Evolutionary conservation across 1,284 basidiomycete species (phyloP), one percentile per base, ranked within the genome.

Genomic region (Phylloboletellus chloephorus): DNA sequence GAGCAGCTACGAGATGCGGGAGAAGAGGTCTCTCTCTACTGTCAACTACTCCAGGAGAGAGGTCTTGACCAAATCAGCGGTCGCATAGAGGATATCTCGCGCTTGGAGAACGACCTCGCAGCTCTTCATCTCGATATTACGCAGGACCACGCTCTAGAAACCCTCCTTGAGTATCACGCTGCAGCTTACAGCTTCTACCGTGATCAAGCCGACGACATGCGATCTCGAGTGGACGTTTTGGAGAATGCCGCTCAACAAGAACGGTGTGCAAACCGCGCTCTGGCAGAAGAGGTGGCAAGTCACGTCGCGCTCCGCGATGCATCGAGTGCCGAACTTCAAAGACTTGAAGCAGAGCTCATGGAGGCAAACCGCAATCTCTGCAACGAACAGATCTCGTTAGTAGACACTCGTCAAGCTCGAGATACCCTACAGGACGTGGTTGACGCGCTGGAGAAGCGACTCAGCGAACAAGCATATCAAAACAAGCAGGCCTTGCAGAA

Each of bases 1-100:
- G 51, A 56, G 5, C 64, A 67, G 21, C 54, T 84, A 10, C 55
- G 49, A 9, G 72, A 76, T 16, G 60, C 61, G 2, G 60, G 72
- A 25, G 53, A 66, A 15, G 73, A 77, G 47, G 53, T 63, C 8
- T 41, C 50, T 4, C 64, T 64, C 41, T 67, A 70, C 42, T 47
- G 51, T 5, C 50, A 43, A 13, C 41, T 54, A 2, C 40, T 64
- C n/a, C 46, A 49, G 7, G 56, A 43, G 19, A 43, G 37, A 10
- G 35, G 30, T 13, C 31, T 33, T 7, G 37, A 41, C 19, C 44
- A 29, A 30, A 33, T 20, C 3, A 2, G n/a, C 6, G 22, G n/a
- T 19, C 23, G 19, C 1, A 36, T 49, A 1, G 35, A 36, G 11
- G 39, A 37, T 11, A 29, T 47, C 11, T 19, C 31, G 13, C 17